A percentile compares a stretch with the other conserved stretches of the same genome.
Evolutionary conservation across 2,329 filamentous ascomycete species (phyloP).

Genomic region (Xylariaceae sp.): DNA sequence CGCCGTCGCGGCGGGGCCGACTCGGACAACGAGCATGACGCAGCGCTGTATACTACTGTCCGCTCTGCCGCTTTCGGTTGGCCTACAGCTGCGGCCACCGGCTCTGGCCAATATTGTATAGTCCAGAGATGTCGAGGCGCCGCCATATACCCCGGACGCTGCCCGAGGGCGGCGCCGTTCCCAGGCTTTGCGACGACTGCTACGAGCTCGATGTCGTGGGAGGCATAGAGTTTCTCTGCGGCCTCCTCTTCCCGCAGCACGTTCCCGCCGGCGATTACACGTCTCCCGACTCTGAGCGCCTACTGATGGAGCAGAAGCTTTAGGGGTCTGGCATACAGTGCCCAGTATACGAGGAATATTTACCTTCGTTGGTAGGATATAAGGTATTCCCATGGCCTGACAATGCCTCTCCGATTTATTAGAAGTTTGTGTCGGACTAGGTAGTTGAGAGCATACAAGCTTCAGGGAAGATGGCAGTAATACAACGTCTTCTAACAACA

Average conservation of each 20-base stretch:
- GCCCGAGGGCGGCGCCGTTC: constrained; percentile 14
- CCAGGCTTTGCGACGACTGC: not conserved
- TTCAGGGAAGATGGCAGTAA: no score
- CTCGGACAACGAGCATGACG: no score
- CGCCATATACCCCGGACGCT: constrained; percentile 13
- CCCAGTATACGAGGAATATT: not conserved
- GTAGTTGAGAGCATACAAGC: no score
- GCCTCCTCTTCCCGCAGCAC: not conserved
- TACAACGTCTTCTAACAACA: no score
- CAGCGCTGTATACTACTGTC: no score
- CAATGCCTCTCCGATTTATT: no score
- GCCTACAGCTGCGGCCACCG: constrained; percentile 14
- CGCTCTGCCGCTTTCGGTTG: constrained; percentile 15
- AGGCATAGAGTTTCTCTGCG: accelerated
- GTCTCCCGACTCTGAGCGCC: not conserved
- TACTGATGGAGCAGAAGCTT: not conserved
- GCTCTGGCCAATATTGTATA: constrained; percentile 5
- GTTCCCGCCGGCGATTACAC: not conserved
- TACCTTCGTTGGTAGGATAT: constrained; percentile 2
- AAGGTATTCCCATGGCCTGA: no score
- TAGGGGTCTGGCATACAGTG: not conserved
- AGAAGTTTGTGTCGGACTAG: no score
- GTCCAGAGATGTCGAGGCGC: not conserved
- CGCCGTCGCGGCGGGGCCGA: not conserved
- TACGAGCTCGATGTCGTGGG: not conserved